Conservation (phyloP, 352 stramenopile genomes). For the Phytophthora sansomeana region DNA sequence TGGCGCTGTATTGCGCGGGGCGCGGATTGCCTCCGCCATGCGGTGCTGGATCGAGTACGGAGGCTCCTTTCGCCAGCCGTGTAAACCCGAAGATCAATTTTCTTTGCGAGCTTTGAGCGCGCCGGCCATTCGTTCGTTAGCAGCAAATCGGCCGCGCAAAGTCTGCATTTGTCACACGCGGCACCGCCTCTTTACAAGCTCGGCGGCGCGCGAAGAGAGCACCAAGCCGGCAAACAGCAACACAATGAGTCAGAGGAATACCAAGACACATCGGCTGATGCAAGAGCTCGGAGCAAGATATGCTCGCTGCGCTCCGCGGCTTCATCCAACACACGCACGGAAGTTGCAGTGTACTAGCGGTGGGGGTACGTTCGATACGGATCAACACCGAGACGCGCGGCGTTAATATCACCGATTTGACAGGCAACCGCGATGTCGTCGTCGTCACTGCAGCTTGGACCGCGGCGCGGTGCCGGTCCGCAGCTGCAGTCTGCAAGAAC, state of each 20-base stretch:
- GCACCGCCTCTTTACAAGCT: slow-evolving; percentile 20
- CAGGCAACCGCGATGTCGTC: background rate
- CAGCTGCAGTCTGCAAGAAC: slow-evolving; percentile 15
- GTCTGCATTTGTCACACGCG: background rate
- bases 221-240: slow-evolving; percentile 6
- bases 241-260: slow-evolving; percentile 20
- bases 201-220: background rate
- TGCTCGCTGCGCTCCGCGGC: background rate
- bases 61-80: background rate
- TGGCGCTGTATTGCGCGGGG: slow-evolving; percentile 19
- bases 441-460: slow-evolving; percentile 11
- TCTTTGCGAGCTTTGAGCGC: slow-evolving; percentile 11
- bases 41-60: slow-evolving; percentile 4
- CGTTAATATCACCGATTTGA: slow-evolving; percentile 24
- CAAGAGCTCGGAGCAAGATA: slow-evolving; percentile 13
- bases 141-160: slow-evolving; percentile 19
- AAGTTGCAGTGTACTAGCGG: background rate
- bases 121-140: slow-evolving; percentile 23
- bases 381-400: slow-evolving; percentile 2
- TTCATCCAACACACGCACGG: background rate
- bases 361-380: too few species aligned
- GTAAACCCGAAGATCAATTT: slow-evolving; percentile 34
- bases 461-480: slow-evolving; percentile 4
- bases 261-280: slow-evolving; percentile 16
- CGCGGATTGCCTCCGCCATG: slow-evolving; percentile 14